Evolutionary conservation across 352 stramenopile genomes (phyloP).

Genomic region (Phytophthora niederhauseri): DNA sequence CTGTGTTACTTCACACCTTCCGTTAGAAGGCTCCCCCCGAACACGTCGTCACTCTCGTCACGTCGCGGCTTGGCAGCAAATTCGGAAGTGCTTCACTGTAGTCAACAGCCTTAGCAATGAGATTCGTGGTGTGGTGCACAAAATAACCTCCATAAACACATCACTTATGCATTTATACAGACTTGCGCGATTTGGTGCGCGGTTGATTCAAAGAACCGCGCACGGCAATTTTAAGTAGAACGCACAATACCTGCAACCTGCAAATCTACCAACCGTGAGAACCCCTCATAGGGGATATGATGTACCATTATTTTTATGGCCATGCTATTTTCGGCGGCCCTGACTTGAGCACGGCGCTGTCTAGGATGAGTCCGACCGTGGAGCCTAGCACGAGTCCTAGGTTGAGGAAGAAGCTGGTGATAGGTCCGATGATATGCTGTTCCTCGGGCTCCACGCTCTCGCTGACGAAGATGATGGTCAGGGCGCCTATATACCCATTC

Average conservation of each 20-base stretch:
- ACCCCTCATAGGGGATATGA: too few relatives aligned
- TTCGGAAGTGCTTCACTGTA: not conserved
- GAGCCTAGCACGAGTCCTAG: slow-evolving; percentile 77
- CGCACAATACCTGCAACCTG: not conserved
- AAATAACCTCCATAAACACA: too few relatives aligned
- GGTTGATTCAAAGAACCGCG: too few relatives aligned
- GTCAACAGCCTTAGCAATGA: too few relatives aligned
- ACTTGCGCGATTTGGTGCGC: too few relatives aligned
- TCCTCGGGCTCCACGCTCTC: slow-evolving; percentile 73
- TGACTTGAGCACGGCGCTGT: slow-evolving; percentile 49
- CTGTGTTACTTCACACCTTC: not conserved
- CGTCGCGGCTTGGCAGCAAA: not conserved
- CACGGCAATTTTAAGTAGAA: not conserved
- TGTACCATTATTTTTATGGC: too few relatives aligned
- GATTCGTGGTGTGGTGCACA: too few relatives aligned
- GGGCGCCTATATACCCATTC: slow-evolving; percentile 77
- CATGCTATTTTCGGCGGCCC: too few relatives aligned
- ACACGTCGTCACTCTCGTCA: not conserved
- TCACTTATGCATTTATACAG: too few relatives aligned
- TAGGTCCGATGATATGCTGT: slow-evolving; percentile 62
- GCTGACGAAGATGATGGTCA: slow-evolving; percentile 80
- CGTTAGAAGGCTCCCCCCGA: too few relatives aligned
- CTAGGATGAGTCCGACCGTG: slow-evolving; percentile 62
- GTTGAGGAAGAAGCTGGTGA: slow-evolving; percentile 88
- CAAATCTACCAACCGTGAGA: too few relatives aligned